phyloP scores from a whole-genome alignment of 23 red algal species.

The Chondrus crispus region DNA sequence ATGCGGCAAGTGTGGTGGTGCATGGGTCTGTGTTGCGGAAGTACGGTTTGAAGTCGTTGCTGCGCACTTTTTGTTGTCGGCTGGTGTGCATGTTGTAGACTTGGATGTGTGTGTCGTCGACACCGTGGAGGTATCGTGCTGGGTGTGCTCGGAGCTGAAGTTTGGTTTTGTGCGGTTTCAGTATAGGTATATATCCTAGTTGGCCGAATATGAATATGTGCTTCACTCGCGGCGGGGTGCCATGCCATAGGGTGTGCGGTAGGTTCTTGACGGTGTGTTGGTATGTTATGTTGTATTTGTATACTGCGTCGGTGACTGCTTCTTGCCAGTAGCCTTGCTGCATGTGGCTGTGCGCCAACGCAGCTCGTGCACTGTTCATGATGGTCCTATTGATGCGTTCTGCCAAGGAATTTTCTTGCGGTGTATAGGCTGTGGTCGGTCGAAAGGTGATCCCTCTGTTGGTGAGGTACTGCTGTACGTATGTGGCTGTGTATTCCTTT shows the following conservation, averaged over 20 bases:
- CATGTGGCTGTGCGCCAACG: neutral
- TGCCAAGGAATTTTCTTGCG: too few species aligned
- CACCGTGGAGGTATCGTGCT: neutral
- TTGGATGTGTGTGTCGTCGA: neutral
- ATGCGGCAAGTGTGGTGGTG: neutral
- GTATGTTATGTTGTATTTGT: neutral
- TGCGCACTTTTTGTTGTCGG: neutral
- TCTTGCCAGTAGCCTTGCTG: neutral
- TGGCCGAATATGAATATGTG: neutral
- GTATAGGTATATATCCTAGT: neutral
- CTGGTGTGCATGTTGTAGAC: neutral
- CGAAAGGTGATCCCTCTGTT: too few species aligned
- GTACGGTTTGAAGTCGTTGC: constrained; percentile 26
- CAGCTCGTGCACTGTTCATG: neutral
- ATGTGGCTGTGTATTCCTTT: too few species aligned
- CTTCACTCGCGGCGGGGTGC: neutral
- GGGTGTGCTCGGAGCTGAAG: neutral
- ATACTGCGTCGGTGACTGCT: neutral
- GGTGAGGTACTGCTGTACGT: too few species aligned
- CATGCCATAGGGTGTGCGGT: neutral
- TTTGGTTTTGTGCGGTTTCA: neutral
- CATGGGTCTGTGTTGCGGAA: neutral
- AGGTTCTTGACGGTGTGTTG: neutral
- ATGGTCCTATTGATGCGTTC: neutral
- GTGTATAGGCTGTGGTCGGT: too few species aligned